phyloP scores from a whole-genome alignment of 805 yeast species.

The Lipomyces anomalus region DNA sequence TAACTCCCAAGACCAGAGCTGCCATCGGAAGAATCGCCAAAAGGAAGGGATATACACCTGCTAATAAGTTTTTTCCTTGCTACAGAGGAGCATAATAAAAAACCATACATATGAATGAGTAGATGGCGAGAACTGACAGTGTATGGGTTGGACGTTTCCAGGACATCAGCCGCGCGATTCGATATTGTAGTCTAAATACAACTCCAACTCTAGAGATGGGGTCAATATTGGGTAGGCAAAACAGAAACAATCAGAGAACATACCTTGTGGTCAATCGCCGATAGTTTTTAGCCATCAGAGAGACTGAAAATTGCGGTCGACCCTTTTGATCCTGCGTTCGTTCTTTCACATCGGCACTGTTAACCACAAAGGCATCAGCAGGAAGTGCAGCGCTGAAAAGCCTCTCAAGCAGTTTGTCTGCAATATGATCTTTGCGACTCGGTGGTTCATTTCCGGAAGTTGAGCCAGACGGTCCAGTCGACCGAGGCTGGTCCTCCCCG shows the following conservation, averaged over 20 bases:
- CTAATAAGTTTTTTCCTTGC: background rate
- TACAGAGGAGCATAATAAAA: background rate
- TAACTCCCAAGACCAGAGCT: constrained; percentile 48
- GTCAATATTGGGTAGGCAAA: background rate
- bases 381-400: constrained; percentile 20
- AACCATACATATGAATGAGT: constrained; percentile 52
- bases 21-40: constrained; percentile 59
- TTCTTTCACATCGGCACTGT: constrained; percentile 7
- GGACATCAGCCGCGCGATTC: constrained; percentile 51
- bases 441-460: too few species aligned
- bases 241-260: background rate
- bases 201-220: constrained; percentile 46
- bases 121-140: constrained; percentile 49
- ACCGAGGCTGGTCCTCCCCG: constrained; percentile 6
- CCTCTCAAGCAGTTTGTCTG: constrained; percentile 21
- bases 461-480: constrained; percentile 2
- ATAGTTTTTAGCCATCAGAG: constrained; percentile 52
- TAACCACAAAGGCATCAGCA: constrained; percentile 4
- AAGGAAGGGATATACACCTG: constrained; percentile 56
- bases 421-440: constrained; percentile 11
- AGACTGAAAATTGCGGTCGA: constrained; percentile 41
- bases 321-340: constrained; percentile 21
- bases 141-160: constrained; percentile 78
- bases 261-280: constrained; percentile 43
- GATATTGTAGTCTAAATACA: constrained; percentile 57